phyloP scores from a whole-genome alignment of 805 yeast species.

The Huiozyma naganishii region DNA sequence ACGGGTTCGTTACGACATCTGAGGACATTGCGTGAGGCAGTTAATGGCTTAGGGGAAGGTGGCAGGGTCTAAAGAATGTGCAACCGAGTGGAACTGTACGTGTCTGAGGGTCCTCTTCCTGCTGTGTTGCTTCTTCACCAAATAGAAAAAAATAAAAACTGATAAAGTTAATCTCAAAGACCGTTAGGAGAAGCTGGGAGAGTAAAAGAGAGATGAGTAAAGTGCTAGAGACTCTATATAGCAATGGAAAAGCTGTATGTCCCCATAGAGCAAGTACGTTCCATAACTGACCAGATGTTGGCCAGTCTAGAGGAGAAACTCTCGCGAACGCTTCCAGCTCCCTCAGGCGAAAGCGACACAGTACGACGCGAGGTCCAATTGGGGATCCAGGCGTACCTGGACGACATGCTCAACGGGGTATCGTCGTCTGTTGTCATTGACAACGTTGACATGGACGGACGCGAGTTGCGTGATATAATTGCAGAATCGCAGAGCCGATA shows the following conservation, averaged over 20 bases:
- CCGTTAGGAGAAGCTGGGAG: too few species aligned
- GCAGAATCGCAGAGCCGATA: slow-evolving; percentile 18
- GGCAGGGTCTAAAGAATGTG: neutral
- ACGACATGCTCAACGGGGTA: slow-evolving; percentile 39
- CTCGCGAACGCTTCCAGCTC: slow-evolving; percentile 10
- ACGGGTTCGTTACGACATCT: slow-evolving; percentile 35
- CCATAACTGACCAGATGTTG: slow-evolving; percentile 21
- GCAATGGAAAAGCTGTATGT: slow-evolving; percentile 12
- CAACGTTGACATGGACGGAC: slow-evolving; percentile 34
- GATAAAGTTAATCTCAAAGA: too few species aligned
- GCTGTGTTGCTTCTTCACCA: too few species aligned
- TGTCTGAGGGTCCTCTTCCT: too few species aligned
- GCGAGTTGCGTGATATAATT: slow-evolving; percentile 13
- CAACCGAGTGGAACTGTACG: too few species aligned
- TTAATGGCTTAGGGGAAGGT: neutral
- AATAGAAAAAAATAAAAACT: too few species aligned
- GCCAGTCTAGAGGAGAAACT: slow-evolving; percentile 16
- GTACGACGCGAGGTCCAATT: slow-evolving; percentile 16
- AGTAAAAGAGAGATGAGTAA: too few species aligned
- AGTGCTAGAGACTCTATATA: too few species aligned
- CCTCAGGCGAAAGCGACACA: slow-evolving; percentile 5
- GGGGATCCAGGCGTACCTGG: slow-evolving; percentile 16
- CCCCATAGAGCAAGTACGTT: slow-evolving; percentile 19
- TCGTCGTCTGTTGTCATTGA: slow-evolving; percentile 47
- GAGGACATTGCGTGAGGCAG: slow-evolving; percentile 3